These are phyloP conservation scores for Magnaporthales sp. DNA, from an alignment of 2,329 filamentous ascomycete species.

Conservation along the genomic window DNA sequence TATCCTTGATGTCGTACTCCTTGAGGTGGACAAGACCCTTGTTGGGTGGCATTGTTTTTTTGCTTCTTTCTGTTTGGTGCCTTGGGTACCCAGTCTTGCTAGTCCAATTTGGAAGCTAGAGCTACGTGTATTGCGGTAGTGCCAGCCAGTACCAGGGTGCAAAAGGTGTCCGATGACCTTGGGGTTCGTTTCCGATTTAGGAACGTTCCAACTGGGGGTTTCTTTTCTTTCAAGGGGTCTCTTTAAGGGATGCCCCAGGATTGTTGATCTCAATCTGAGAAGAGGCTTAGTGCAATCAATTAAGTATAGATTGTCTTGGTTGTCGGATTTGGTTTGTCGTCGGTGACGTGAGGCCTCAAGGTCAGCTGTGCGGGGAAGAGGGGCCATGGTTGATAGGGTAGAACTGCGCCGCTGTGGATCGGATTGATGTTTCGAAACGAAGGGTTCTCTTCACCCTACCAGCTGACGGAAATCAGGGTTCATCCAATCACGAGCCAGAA, in stretches of 20 bases:
- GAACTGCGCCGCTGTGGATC: not conserved
- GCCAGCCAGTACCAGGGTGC: not conserved
- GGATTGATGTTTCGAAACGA: not conserved
- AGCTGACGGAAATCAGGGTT: not conserved
- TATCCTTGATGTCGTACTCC: conserved; percentile 60
- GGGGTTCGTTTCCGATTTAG: not conserved
- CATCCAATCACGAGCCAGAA: not conserved
- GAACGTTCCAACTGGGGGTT: not conserved
- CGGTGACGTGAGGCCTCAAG: not conserved
- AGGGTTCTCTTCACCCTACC: not conserved
- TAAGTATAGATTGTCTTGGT: not conserved
- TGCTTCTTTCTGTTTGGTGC: not conserved
- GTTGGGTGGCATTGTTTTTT: conserved; percentile 45
- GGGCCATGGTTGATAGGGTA: not conserved
- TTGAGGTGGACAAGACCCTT: conserved; percentile 53
- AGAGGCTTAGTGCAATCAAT: not conserved
- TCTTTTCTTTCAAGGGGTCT: not conserved
- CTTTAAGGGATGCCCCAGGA: not conserved
- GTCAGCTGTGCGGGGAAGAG: not conserved
- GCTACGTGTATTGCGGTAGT: not conserved
- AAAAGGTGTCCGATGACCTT: not conserved
- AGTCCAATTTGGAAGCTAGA: not conserved
- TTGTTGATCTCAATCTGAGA: not conserved
- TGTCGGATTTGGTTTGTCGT: not conserved
- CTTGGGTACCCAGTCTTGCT: not conserved